These are phyloP conservation scores for Cystobasidiaceae sp. DNA, from an alignment of 1,284 basidiomycete genomes.

Conservation along the genomic window DNA sequence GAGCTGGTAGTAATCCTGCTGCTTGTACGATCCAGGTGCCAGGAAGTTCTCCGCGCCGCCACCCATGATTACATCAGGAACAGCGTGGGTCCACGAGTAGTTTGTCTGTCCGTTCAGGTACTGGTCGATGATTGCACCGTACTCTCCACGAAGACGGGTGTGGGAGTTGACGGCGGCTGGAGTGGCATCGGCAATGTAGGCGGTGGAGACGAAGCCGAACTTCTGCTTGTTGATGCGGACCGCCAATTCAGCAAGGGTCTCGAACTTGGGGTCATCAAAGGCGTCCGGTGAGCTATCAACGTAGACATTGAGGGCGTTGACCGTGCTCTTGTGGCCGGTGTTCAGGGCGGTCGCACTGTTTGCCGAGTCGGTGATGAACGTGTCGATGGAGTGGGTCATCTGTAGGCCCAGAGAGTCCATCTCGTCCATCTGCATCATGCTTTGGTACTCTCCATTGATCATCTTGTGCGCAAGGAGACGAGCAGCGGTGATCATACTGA, in stretches of 20 bases:
- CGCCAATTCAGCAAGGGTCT: slow-evolving; percentile 35
- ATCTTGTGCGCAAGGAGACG: slow-evolving; percentile 49
- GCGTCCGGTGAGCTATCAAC: slow-evolving; percentile 43
- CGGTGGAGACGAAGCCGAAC: slow-evolving; percentile 50
- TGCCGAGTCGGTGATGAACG: slow-evolving; percentile 48
- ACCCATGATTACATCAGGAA: slow-evolving; percentile 47
- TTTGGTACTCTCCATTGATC: slow-evolving; percentile 49
- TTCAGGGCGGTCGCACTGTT: slow-evolving; percentile 51
- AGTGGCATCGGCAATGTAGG: slow-evolving; percentile 49
- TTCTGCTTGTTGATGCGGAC: slow-evolving; percentile 44
- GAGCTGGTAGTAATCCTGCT: slow-evolving; percentile 43
- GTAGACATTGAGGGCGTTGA: slow-evolving; percentile 49
- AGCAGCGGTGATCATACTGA: slow-evolving; percentile 43
- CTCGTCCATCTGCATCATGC: slow-evolving; percentile 45
- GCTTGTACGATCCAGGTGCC: neutral
- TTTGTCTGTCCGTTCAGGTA: slow-evolving; percentile 48
- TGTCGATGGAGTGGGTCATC: slow-evolving; percentile 42
- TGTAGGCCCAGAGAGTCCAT: slow-evolving; percentile 40
- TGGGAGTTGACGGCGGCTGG: slow-evolving; percentile 47
- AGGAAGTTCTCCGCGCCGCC: slow-evolving; percentile 46
- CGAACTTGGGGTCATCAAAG: slow-evolving; percentile 46
- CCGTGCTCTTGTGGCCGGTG: slow-evolving; percentile 49
- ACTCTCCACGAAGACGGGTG: slow-evolving; percentile 46
- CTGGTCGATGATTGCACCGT: slow-evolving; percentile 47
- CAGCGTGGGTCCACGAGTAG: slow-evolving; percentile 49